Base-by-base conservation (phyloP, 345 rosid species). In the Anastatica hierochuntica region DNA sequence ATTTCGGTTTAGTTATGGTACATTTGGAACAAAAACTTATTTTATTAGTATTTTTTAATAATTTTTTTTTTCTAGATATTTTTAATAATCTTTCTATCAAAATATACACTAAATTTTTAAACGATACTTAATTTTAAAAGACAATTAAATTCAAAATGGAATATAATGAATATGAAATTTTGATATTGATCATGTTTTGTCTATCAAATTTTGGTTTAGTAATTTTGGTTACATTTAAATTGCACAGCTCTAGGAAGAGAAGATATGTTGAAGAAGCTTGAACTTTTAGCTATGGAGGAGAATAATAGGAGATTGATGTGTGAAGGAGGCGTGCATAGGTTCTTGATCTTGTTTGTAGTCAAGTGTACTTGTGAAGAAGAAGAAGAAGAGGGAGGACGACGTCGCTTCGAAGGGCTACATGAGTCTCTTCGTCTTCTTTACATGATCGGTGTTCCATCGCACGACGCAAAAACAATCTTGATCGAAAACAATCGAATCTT, bases 351-450 rank as follows among this genome's bases (percentile, higher is more conserved):
- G 24, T 69, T 73, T 16, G 3, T 83, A 14, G 51, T 70, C 14
- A 47, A 62, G 1, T 75, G 75, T 38, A 68, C 56, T 49, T 52
- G 50, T 2, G 29, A 62, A 2, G 23, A 6, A 56, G 42, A 21
- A 42, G 43, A 54, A 5, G 70, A 24, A 26, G 52, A 27, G 3
- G 55, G n/a, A 2, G 55, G n/a, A 34, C 47, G 6, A 49, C 40
- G 8, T 17, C 53, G 33, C 42, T n/a, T 47, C 5, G 15, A 29
- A 27, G 83, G 79, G 2, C 23, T 85, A 10, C 54, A 71, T 42
- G 90, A 76, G 60, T 84, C 90, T 20, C 37, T 85, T 3, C 63
- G 72, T 33, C 63, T 77, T 11, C 79, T 85, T 12, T 17, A 50
- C 8, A 59, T 70, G 13, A 64, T 79, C 13, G 64, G 74, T 21